These are phyloP conservation scores for Leishmania gerbilli DNA, from an alignment of 208 protist species.

Conservation along the genomic window DNA sequence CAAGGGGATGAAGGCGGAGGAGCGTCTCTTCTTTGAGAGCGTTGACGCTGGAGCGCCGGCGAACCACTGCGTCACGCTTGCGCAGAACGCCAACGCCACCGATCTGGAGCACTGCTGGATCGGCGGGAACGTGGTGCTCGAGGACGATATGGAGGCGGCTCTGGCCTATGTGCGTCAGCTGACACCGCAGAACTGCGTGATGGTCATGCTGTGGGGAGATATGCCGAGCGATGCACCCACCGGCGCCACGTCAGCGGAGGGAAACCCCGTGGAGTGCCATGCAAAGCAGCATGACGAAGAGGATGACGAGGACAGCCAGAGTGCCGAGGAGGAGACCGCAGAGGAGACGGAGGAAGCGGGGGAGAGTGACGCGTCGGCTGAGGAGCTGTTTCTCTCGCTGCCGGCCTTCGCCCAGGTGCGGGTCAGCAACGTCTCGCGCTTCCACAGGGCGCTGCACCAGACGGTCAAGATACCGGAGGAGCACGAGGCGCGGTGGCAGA, in stretches of 20 bases:
- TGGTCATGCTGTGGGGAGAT: constrained; percentile 59
- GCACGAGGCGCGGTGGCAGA: constrained; percentile 41
- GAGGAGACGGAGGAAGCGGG: constrained; percentile 7
- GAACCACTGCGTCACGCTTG: constrained; percentile 53
- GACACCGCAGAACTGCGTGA: constrained; percentile 52
- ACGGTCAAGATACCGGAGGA: constrained; percentile 42
- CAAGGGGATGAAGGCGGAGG: constrained; percentile 62
- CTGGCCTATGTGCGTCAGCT: constrained; percentile 52
- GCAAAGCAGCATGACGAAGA: neutral
- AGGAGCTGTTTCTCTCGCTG: constrained; percentile 48
- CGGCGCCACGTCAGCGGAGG: neutral
- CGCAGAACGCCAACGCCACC: constrained; percentile 39
- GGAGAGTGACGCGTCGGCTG: constrained; percentile 1
- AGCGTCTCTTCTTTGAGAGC: constrained; percentile 57
- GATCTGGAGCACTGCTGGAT: constrained; percentile 60
- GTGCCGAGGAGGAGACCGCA: neutral
- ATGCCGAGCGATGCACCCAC: constrained; percentile 36
- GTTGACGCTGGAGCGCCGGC: constrained; percentile 31
- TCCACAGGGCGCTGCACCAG: constrained; percentile 38
- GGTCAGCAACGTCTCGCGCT: constrained; percentile 36
- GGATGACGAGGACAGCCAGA: constrained; percentile 5
- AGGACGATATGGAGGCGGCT: constrained; percentile 54
- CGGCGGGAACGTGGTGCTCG: constrained; percentile 41
- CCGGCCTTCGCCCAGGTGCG: constrained; percentile 53
- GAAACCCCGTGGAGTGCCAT: neutral